These are phyloP conservation scores for Brassica rapa DNA, from an alignment of 345 rosid genomes.

Conservation along the genomic window DNA sequence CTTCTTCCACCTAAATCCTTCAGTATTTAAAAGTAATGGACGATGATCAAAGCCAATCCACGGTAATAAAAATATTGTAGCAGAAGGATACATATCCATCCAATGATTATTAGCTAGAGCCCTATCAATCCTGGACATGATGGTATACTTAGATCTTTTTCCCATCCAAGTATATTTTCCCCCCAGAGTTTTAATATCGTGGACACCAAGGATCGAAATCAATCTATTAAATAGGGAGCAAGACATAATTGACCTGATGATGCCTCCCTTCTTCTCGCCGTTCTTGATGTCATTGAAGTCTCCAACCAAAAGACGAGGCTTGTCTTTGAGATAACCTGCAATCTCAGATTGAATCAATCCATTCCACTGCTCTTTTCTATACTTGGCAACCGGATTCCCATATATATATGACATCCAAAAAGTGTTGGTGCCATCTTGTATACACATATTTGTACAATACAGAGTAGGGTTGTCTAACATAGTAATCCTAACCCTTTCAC, in stretches of 20 bases:
- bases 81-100: background rate
- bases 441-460: background rate
- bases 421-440: background rate
- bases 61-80: background rate
- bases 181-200: too few species aligned
- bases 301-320: background rate
- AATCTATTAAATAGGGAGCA: too few species aligned
- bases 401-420: background rate
- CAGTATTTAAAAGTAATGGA: background rate
- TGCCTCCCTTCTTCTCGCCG: background rate
- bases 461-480: too few species aligned
- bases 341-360: background rate
- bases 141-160: too few species aligned
- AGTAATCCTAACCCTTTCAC: too few species aligned
- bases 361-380: background rate
- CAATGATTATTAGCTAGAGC: background rate
- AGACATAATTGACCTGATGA: background rate
- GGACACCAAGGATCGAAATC: too few species aligned
- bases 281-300: background rate
- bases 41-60: background rate
- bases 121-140: background rate
- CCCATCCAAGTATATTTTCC: too few species aligned
- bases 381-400: background rate
- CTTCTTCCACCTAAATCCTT: background rate
- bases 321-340: background rate